phyloP scores from a whole-genome alignment of 305 asterid genomes.

The Fraxinus baroniana region DNA sequence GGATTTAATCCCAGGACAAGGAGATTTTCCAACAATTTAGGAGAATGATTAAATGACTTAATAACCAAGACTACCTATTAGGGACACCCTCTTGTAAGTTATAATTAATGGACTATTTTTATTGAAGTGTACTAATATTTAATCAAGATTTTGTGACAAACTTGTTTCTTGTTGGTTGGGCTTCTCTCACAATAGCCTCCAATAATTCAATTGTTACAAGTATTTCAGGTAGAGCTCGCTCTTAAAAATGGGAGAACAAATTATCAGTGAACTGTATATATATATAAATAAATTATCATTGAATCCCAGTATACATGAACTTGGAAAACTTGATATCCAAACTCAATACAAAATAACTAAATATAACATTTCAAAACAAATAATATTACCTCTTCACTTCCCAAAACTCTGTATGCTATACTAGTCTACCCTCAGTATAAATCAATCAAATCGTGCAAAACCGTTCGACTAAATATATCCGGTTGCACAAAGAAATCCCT shows the following conservation, averaged over 20 bases:
- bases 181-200: neutral
- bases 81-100: neutral
- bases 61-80: neutral
- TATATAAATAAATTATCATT: no score
- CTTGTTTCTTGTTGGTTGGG: neutral
- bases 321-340: neutral
- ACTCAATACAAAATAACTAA: conserved; percentile 41
- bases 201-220: neutral
- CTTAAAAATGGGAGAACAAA: neutral
- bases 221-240: neutral
- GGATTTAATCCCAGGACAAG: no score
- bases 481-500: conserved; percentile 29
- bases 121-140: neutral
- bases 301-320: neutral
- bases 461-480: conserved; percentile 31
- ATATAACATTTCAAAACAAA: conserved; percentile 37
- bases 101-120: neutral
- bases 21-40: no score
- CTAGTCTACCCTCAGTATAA: conserved; percentile 37
- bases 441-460: conserved; percentile 24
- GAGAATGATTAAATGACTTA: no score
- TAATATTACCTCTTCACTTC: conserved; percentile 31
- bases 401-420: conserved; percentile 30
- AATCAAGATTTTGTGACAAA: neutral
- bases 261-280: neutral